phyloP scores from a whole-genome alignment of 306 rosid genomes.

The Pachyrhizus erosus region DNA sequence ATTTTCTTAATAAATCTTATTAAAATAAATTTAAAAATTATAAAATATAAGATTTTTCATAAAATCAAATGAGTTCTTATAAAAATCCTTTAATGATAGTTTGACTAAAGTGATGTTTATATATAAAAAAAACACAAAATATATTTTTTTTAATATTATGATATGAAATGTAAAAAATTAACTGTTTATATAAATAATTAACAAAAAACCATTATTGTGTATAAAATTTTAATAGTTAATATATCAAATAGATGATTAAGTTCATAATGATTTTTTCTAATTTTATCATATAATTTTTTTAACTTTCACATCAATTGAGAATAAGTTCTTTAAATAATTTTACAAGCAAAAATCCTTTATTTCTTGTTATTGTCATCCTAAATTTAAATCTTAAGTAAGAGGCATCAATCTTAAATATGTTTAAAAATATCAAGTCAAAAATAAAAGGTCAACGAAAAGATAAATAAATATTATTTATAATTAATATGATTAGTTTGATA shows the following conservation, averaged over 20 bases:
- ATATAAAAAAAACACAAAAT: too few relatives aligned
- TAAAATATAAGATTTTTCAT: too few relatives aligned
- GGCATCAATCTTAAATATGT: neutral
- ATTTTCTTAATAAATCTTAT: too few relatives aligned
- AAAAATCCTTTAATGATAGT: too few relatives aligned
- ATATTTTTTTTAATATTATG: too few relatives aligned
- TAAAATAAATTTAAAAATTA: too few relatives aligned
- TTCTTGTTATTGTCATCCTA: neutral
- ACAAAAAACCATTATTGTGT: neutral
- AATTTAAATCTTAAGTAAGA: neutral
- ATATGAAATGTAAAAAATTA: too few relatives aligned
- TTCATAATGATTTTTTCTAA: neutral
- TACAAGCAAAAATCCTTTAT: neutral
- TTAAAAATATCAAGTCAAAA: constrained; percentile 4
- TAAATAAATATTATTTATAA: neutral
- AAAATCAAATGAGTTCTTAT: too few relatives aligned
- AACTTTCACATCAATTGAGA: neutral
- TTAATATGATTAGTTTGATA: neutral
- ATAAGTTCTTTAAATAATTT: neutral
- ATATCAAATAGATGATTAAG: neutral
- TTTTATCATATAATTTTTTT: neutral
- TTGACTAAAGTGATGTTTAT: too few relatives aligned
- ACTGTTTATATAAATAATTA: too few relatives aligned
- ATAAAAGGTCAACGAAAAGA: neutral
- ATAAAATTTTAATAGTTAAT: too few relatives aligned